Conservation (phyloP, 2,329 filamentous ascomycete species). For the Piedraia hortae region DNA sequence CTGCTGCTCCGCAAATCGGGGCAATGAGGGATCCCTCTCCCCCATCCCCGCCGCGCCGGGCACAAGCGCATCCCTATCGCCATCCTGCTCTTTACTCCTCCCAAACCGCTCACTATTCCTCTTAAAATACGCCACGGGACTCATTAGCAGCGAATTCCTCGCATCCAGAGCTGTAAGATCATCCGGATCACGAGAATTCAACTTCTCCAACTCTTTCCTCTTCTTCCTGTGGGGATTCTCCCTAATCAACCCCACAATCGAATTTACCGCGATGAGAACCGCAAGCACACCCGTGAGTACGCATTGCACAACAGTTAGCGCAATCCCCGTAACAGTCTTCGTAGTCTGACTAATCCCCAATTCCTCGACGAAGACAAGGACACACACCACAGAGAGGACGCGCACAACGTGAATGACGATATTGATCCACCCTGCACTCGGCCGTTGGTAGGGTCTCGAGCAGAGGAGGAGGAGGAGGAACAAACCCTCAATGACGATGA, state of each 20-base stretch:
- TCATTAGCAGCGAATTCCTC: conserved; percentile 59
- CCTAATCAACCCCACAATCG: conserved; percentile 53
- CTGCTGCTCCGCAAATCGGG: conserved; percentile 6
- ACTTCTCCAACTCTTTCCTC: conserved; percentile 70
- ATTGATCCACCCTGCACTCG: conserved; percentile 77
- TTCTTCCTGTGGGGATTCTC: conserved; percentile 75
- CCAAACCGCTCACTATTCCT: conserved; percentile 13
- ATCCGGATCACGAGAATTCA: conserved; percentile 43
- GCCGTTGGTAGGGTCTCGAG: conserved; percentile 63
- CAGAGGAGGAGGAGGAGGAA: conserved; percentile 60
- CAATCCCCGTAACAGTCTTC: conserved; percentile 80
- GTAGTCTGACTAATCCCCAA: conserved; percentile 74
- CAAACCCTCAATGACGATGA: conserved; percentile 53
- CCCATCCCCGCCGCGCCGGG: conserved; percentile 11
- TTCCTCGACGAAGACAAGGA: conserved; percentile 81
- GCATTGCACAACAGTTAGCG: conserved; percentile 74
- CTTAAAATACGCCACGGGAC: conserved; percentile 18
- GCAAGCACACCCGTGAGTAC: conserved; percentile 57
- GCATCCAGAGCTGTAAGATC: conserved; percentile 66
- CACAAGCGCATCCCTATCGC: conserved; percentile 9
- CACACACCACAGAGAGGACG: conserved; percentile 64
- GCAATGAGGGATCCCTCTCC: conserved; percentile 5
- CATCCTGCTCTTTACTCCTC: conserved; percentile 8
- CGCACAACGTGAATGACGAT: conserved; percentile 73
- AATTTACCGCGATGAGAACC: conserved; percentile 71